A percentile compares a stretch with the other conserved stretches of the same genome.
phyloP scores from a whole-genome alignment of 2,329 filamentous ascomycete genomes.

The Tolypocladium endophyticum region DNA sequence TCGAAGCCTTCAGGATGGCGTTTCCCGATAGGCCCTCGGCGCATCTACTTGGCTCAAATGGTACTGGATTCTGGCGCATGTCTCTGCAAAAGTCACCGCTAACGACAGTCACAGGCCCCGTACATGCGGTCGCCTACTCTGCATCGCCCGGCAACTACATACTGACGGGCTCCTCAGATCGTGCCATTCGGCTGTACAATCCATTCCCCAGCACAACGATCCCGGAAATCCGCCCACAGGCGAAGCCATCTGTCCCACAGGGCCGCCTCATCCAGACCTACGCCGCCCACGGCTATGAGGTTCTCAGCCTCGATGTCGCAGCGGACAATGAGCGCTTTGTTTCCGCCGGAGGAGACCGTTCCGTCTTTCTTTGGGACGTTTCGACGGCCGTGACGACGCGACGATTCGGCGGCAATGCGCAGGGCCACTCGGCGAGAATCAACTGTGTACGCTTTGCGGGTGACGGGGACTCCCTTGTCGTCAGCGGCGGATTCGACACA shows the following conservation, averaged over 20 bases:
- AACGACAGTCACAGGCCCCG: slow-evolving; percentile 41
- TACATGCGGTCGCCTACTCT: slow-evolving; percentile 65
- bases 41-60: slow-evolving; percentile 48
- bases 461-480: slow-evolving; percentile 60
- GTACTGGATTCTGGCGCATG: slow-evolving; percentile 21
- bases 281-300: slow-evolving; percentile 81
- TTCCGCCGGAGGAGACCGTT: slow-evolving; percentile 80
- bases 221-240: slow-evolving; percentile 14
- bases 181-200: slow-evolving; percentile 79
- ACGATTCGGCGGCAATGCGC: slow-evolving; percentile 52
- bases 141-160: slow-evolving; percentile 65
- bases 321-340: slow-evolving; percentile 75
- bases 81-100: not conserved
- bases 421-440: slow-evolving; percentile 61
- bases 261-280: slow-evolving; percentile 76
- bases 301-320: slow-evolving; percentile 68
- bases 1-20: slow-evolving; percentile 22
- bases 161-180: slow-evolving; percentile 78
- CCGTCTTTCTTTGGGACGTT: slow-evolving; percentile 93
- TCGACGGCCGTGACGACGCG: slow-evolving; percentile 65
- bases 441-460: slow-evolving; percentile 75
- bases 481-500: slow-evolving; percentile 65
- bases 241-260: slow-evolving; percentile 24
- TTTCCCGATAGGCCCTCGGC: slow-evolving; percentile 40
- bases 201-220: slow-evolving; percentile 41